Base-by-base conservation (phyloP, 164 flowering plant species). In the Macadamia tetraphylla region DNA sequence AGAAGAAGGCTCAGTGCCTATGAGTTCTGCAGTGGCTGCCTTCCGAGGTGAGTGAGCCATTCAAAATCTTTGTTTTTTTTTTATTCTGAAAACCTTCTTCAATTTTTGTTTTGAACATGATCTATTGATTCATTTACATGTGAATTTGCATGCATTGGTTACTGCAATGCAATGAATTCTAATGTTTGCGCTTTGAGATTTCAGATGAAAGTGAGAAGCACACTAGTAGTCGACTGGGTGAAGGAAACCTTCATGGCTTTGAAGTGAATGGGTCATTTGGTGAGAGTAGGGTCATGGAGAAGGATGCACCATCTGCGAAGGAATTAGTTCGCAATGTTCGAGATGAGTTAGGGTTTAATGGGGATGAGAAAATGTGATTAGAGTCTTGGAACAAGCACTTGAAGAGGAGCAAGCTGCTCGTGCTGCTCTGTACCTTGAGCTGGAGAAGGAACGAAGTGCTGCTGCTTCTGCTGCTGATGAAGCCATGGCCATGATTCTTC, bases 401-500 rank as follows among this genome's bases (percentile, higher is more conserved):
- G 85, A 83, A 74, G 86, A 86, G 75, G 96, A 87, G 77, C 85
- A 76, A 11, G 73, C 80, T 72, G 89, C 87, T 72, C 81, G 83
- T 32, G 70, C 75, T 64, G 81, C 87, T 69, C 75, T 92, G 58
- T 79, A 79, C 71, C 65, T 74, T 66, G 97, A 94, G 74, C 86
- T 94, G 66, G 97, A 94, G 75, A 82, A 87, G 77, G 99, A 94
- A 81, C 88, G 97, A 79, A 87, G 76, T 74, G 91, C 98, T 63
- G 92, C 98, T 73, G 93, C 97, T 29, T 64, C 81, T 48, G 97
- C 98, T 66, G 89, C 97, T 58, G 94, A 94, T 73, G 99, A 94
- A 80, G 91, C 99, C 58, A 86, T 92, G 98, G 87, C 91, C 9
- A 94, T 94, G 98, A 94, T 94, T 60, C 73, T 82, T 67, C 96